Base-by-base conservation (phyloP, 306 rosid species). In the Erythrophleum fordii region DNA sequence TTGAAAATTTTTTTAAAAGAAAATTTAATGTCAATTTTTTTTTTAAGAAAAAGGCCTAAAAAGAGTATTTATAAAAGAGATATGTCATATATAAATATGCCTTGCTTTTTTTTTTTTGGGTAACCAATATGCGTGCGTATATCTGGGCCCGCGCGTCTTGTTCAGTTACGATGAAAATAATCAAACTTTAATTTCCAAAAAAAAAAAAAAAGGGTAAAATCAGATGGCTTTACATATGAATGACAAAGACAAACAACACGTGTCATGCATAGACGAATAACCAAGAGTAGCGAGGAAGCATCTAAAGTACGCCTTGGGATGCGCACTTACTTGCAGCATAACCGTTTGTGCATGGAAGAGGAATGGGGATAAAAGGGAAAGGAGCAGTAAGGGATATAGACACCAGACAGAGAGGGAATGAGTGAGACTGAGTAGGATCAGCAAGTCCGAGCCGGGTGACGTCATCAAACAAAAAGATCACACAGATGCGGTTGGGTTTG, bases 321-420 rank as follows among this genome's bases (percentile, higher is more conserved):
- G 82, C 91, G 86, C 94, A 79, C 35, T 73, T 11, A 90, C 84
- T 81, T 88, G 92, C 92, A 88, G 93, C 87, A 71, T 61, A 71
- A 82, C 81, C 73, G 77, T 20, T 65, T 52, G 81, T 34, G 88
- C 6, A 80, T 77, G 62, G 84, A 79, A 69, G 84, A 45, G 75
- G 84, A 85, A 52, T n/a, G 82, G 77, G 73, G 59, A 74, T 44
- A 25, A 65, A 42, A 61, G 59, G 52, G 41, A 35, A 75, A 51
- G 80, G 60, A 16, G 77, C n/a, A 74, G 73, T 34, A 53, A 58
- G 64, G 70, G 83, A 72, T 51, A 4, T 22, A 14, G 72, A 45
- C 68, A 29, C 8, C 5, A 71, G 83, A 77, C 58, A 71, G 76
- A 76, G 73, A 78, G 51, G 75, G 53, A 83, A 49, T 51, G 88